These are phyloP conservation scores for Boletus subparvulus DNA, from an alignment of 768 basidiomycete genomes.

Conservation along the genomic window DNA sequence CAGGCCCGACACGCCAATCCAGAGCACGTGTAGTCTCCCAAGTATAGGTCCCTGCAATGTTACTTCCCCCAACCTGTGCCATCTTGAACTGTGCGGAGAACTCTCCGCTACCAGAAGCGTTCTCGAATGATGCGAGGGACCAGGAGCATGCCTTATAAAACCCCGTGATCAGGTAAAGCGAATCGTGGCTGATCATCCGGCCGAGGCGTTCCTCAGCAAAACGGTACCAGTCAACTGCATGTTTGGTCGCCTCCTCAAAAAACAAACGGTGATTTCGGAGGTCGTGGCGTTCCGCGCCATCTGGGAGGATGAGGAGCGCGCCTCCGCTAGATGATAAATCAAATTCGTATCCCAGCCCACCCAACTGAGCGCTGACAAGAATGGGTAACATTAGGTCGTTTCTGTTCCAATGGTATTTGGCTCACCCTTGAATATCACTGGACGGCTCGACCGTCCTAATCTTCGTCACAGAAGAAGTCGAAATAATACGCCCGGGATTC, in stretches of 20 bases:
- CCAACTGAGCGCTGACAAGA: neutral
- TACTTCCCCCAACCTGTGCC: neutral
- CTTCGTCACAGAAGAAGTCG: neutral
- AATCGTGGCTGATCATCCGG: conserved; percentile 14
- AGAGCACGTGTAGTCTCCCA: conserved; percentile 11
- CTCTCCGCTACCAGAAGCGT: neutral
- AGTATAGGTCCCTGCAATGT: conserved; percentile 1
- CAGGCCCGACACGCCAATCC: conserved; percentile 14
- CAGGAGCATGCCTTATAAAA: conserved; percentile 18
- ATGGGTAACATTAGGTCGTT: neutral
- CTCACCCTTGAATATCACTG: neutral
- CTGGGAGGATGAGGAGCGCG: conserved; percentile 34
- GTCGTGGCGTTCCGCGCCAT: conserved; percentile 25
- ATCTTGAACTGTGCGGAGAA: conserved; percentile 8
- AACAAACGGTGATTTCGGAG: conserved; percentile 24
- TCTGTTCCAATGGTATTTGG: neutral
- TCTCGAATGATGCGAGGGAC: conserved; percentile 25
- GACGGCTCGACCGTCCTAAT: neutral
- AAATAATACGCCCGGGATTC: conserved; percentile 1
- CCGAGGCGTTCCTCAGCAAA: conserved; percentile 18
- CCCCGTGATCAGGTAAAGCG: conserved; percentile 25
- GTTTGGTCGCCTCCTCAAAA: conserved; percentile 12
- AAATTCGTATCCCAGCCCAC: conserved; percentile 15
- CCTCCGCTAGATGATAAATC: conserved; percentile 21
- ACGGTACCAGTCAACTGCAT: conserved; percentile 31